Evolutionary conservation across 2,329 filamentous ascomycete genomes (phyloP), one percentile per base, ranked within the genome.

Genomic region (Lachnellula hyalina): DNA sequence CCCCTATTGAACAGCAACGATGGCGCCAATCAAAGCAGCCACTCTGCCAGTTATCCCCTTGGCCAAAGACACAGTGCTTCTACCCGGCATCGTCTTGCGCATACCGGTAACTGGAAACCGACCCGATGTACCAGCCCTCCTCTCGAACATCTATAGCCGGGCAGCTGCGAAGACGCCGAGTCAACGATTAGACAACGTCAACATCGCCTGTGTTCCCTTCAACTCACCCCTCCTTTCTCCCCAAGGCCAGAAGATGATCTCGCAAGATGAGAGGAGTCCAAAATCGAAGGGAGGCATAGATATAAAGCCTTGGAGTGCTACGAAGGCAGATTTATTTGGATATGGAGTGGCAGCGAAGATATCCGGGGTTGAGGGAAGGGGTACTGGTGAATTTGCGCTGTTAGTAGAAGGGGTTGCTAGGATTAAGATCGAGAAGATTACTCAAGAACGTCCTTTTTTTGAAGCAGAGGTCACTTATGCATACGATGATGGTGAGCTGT

Each of bases 131-230:
- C 87, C 90, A 51, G 89, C 93, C 49, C 82, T 97, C 45, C 84
- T 99, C 54, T 89, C 91, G 19, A 86, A 87, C 63, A 83, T 96
- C 57, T 93, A 96, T 73, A 88, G 88, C 66, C 84, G 85, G 63
- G 85, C 86, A 28, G 79, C 87, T 35, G 81, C 83, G 41, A 86
- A 85, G 65, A 82, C 86, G 62, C 81, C 84, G 28, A 81, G 79
- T 59, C 78, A 84, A 62, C 77, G 81, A 59, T 77, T 86, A 67
- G 81, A 85, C 62, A 77, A 78, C 62, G 84, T 96, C 63, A 85
- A 89, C 8, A 85, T 97, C 61, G 90, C 88, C 51, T 97, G 93
- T 71, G 85, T 97, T 52, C 94, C 94, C 19, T 77, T 96, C 57
- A 86, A 79, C 60, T 94, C 90, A 49, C 85, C 86, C 4, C 80